Conservation (phyloP, 2,329 filamentous ascomycete genomes). For the Scorias spongiosa region DNA sequence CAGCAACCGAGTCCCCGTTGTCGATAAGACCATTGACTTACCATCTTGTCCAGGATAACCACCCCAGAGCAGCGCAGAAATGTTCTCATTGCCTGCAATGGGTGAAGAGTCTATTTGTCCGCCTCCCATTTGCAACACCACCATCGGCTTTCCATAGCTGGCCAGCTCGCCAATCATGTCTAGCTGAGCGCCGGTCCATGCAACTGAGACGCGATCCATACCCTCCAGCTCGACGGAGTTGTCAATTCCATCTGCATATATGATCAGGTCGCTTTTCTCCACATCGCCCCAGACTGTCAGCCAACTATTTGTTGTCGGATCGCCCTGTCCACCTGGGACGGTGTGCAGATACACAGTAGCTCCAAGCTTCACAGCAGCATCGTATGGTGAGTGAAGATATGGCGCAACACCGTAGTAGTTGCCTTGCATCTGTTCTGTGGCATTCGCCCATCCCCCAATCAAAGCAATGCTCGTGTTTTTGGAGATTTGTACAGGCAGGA, state of each 20-base stretch:
- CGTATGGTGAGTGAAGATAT: conserved; percentile 39
- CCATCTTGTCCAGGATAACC: conserved; percentile 45
- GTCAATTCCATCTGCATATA: conserved; percentile 43
- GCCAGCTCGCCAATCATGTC: conserved; percentile 36
- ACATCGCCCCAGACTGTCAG: conserved; percentile 21
- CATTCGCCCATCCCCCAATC: conserved; percentile 44
- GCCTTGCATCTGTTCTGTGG: conserved; percentile 41
- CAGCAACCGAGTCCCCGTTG: too few relatives aligned
- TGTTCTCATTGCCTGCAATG: conserved; percentile 31
- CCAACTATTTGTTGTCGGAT: conserved; percentile 20
- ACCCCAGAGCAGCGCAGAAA: conserved; percentile 41
- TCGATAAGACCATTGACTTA: neutral
- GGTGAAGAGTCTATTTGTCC: conserved; percentile 37
- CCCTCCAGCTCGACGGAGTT: conserved; percentile 37
- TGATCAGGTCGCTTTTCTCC: conserved; percentile 33
- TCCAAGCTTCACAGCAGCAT: conserved; percentile 33
- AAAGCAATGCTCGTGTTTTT: conserved; percentile 34
- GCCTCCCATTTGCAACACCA: conserved; percentile 39
- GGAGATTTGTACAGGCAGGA: conserved; percentile 27
- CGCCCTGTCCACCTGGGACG: conserved; percentile 20
- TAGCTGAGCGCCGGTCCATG: conserved; percentile 38
- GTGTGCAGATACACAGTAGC: conserved; percentile 31
- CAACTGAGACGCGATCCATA: conserved; percentile 35
- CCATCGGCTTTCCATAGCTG: conserved; percentile 31
- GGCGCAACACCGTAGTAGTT: conserved; percentile 44